phyloP scores from a whole-genome alignment of 352 stramenopile genomes.

The Aphanomyces astaci region DNA sequence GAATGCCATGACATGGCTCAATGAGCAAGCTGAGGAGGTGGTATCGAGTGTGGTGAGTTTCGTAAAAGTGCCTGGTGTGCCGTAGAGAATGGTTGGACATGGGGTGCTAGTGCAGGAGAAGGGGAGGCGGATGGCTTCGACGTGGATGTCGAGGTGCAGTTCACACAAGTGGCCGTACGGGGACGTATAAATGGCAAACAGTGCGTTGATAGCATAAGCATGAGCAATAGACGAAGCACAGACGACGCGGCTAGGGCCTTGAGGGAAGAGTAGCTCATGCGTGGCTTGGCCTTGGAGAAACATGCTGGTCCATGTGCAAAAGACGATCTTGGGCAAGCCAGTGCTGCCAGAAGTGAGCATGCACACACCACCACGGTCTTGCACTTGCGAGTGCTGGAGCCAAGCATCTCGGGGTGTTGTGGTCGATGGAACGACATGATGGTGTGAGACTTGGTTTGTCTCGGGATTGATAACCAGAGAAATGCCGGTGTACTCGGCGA shows the following conservation, averaged over 20 bases:
- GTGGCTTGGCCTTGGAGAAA: conserved; percentile 69
- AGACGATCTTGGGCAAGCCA: conserved; percentile 64
- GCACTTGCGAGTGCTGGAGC: neutral
- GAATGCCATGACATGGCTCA: conserved; percentile 64
- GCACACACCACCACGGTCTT: conserved; percentile 37
- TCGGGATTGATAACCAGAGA: neutral
- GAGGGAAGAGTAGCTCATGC: conserved; percentile 52
- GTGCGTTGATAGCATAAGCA: conserved; percentile 77
- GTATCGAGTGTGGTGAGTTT: conserved; percentile 49
- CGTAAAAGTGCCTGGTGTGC: conserved; percentile 73
- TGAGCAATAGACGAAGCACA: conserved; percentile 77
- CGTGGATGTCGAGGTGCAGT: conserved; percentile 57
- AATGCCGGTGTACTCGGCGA: neutral
- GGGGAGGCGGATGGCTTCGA: conserved; percentile 41
- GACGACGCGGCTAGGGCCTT: conserved; percentile 50
- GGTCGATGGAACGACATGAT: neutral
- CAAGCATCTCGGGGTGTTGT: neutral
- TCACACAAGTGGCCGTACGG: conserved; percentile 50
- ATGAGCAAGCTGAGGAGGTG: conserved; percentile 15
- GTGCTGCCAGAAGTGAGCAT: conserved; percentile 82
- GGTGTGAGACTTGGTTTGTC: neutral
- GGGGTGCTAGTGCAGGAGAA: conserved; percentile 29
- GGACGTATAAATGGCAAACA: conserved; percentile 73
- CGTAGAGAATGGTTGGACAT: conserved; percentile 58
- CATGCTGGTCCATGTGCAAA: conserved; percentile 69